Percentiles rank a stretch among this genome's conserved stretches.
Evolutionary conservation across 1,139 yeast genomes (phyloP).

Genomic region (Candida freyschussii): DNA sequence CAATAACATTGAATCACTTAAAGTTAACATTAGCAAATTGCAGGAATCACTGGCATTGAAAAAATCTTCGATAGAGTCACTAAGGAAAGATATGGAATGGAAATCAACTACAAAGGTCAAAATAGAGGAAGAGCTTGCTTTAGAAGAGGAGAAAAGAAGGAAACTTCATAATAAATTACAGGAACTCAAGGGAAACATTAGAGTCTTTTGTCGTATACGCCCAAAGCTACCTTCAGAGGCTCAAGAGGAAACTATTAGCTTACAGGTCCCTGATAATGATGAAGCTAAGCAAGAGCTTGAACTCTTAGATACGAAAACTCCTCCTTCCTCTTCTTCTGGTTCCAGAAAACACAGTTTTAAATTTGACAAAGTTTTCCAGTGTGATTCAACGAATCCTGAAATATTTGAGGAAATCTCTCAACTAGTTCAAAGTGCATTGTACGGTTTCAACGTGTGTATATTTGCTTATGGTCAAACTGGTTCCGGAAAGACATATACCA

Average conservation of each 20-base stretch:
- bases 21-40: constrained; percentile 1
- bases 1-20: background rate
- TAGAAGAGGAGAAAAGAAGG: constrained; percentile 57
- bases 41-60: constrained; percentile 8
- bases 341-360: constrained; percentile 39
- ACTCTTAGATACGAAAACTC: constrained; percentile 28
- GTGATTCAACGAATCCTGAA: constrained; percentile 46
- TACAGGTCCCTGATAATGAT: constrained; percentile 48
- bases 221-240: constrained; percentile 39
- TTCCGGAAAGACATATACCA: constrained; percentile 90
- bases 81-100: constrained; percentile 27
- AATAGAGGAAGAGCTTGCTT: constrained; percentile 32
- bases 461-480: constrained; percentile 99
- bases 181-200: constrained; percentile 84
- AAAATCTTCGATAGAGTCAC: constrained; percentile 17
- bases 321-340: constrained; percentile 2
- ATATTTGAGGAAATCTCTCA: constrained; percentile 85
- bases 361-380: constrained; percentile 76
- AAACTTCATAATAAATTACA: constrained; percentile 69
- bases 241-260: constrained; percentile 31
- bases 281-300: constrained; percentile 48
- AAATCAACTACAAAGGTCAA: constrained; percentile 26
- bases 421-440: constrained; percentile 80
- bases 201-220: constrained; percentile 85
- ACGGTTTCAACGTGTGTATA: constrained; percentile 89